These are phyloP conservation scores for Neurospora tetrasperma DNA, from an alignment of 495 filamentous ascomycete genomes.

Conservation along the genomic window DNA sequence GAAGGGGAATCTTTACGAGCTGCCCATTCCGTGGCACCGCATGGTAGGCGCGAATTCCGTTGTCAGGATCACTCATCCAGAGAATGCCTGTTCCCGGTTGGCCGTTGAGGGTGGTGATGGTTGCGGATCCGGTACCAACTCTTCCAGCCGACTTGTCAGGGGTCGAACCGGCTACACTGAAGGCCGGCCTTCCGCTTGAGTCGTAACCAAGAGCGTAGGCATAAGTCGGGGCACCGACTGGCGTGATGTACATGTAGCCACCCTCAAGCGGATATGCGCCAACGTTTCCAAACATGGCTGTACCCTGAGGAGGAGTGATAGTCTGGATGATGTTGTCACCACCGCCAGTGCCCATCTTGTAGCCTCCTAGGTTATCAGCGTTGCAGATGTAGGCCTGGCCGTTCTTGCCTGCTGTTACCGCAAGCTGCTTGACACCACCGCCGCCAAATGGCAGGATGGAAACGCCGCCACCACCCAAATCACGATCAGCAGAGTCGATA, in stretches of 20 bases:
- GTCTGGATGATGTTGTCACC: constrained; percentile 29
- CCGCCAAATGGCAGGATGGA: constrained; percentile 25
- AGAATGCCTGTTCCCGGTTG: constrained; percentile 31
- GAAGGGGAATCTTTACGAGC: constrained; percentile 15
- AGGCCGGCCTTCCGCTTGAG: constrained; percentile 17
- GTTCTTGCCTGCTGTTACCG: constrained; percentile 25
- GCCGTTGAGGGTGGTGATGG: constrained; percentile 29
- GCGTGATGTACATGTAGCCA: constrained; percentile 12
- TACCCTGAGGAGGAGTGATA: constrained; percentile 16
- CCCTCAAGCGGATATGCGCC: constrained; percentile 10
- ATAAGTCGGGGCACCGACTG: constrained; percentile 18
- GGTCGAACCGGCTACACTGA: constrained; percentile 17
- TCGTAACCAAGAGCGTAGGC: constrained; percentile 29
- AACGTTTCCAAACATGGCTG: constrained; percentile 12
- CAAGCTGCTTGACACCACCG: constrained; percentile 18
- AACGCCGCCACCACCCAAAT: constrained; percentile 13
- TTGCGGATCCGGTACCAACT: constrained; percentile 29
- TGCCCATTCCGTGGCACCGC: constrained; percentile 15
- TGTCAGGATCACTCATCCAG: constrained; percentile 33
- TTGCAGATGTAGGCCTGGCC: constrained; percentile 30
- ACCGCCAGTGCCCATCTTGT: constrained; percentile 8
- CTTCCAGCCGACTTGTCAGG: constrained; percentile 22
- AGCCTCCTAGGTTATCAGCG: constrained; percentile 30
- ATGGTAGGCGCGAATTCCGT: constrained; percentile 28
- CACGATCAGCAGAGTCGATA: constrained; percentile 6